A percentile compares a stretch with the other conserved stretches of the same genome.
Evolutionary conservation across 805 yeast genomes (phyloP).

Genomic region (Pichia paraexigua): DNA sequence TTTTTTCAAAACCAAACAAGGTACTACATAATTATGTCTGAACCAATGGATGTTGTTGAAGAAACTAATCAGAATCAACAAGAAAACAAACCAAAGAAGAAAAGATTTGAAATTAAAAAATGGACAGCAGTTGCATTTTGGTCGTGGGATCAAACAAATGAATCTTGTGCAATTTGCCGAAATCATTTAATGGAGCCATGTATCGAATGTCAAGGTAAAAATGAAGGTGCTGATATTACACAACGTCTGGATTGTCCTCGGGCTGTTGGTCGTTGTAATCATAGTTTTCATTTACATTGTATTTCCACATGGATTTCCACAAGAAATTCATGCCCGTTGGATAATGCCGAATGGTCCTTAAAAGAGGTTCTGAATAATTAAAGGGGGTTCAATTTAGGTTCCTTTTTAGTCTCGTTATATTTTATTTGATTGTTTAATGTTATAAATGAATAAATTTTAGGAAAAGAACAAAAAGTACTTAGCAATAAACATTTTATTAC

Average conservation of each 20-base stretch:
- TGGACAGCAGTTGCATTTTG: conserved; percentile 99
- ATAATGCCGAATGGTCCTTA: conserved; percentile 76
- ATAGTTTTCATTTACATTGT: conserved; percentile 98
- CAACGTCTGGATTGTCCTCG: conserved; percentile 54
- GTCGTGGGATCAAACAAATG: conserved; percentile 83
- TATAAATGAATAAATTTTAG: no score
- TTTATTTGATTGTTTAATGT: not conserved
- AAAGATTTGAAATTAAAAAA: conserved; percentile 86
- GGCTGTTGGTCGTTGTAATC: conserved; percentile 96
- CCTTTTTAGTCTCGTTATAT: no score
- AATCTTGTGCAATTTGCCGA: conserved; percentile 96
- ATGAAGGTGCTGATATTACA: conserved; percentile 45
- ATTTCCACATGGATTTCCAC: conserved; percentile 92
- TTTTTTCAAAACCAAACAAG: no score
- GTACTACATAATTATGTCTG: conserved; percentile 9
- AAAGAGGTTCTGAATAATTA: conserved; percentile 23
- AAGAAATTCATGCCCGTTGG: conserved; percentile 94
- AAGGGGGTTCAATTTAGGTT: not conserved
- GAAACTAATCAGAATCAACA: conserved; percentile 5
- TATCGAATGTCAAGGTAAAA: conserved; percentile 72
- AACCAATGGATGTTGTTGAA: conserved; percentile 18
- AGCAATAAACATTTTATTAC: not conserved
- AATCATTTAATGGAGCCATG: conserved; percentile 98
- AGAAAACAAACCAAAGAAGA: conserved; percentile 36
- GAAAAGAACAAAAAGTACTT: no score